phyloP scores from a whole-genome alignment of 2,329 filamentous ascomycete species.

The Diaporthe vexans region DNA sequence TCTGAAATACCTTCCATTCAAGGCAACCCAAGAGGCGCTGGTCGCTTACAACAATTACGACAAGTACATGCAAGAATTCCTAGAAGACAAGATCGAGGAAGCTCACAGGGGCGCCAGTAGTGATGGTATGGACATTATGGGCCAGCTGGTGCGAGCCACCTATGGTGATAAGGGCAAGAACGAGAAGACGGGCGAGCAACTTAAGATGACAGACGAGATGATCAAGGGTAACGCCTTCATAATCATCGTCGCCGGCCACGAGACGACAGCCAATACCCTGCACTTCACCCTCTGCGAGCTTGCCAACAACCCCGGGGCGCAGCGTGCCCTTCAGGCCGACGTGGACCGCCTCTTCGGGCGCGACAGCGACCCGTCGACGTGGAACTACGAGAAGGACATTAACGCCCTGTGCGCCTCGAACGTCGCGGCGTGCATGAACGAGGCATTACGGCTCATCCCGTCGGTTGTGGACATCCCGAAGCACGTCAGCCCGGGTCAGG shows the following conservation, averaged over 20 bases:
- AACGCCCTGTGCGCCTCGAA: constrained; percentile 77
- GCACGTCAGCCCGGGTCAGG: constrained; percentile 60
- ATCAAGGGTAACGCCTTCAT: constrained; percentile 81
- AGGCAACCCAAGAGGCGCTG: constrained; percentile 51
- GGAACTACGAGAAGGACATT: constrained; percentile 79
- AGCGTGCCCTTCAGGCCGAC: constrained; percentile 77
- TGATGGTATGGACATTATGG: constrained; percentile 67
- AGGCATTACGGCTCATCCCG: constrained; percentile 80
- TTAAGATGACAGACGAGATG: constrained; percentile 69
- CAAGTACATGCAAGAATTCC: constrained; percentile 78
- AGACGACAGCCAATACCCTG: constrained; percentile 82
- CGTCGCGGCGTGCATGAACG: constrained; percentile 82
- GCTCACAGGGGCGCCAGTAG: constrained; percentile 49
- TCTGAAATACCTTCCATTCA: constrained; percentile 55
- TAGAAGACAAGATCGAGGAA: constrained; percentile 70
- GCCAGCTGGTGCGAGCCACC: constrained; percentile 61
- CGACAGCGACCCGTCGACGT: constrained; percentile 68
- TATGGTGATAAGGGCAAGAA: constrained; percentile 49
- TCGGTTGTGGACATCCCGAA: constrained; percentile 82
- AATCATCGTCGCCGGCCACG: constrained; percentile 81
- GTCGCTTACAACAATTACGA: constrained; percentile 73
- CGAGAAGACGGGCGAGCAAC: constrained; percentile 48
- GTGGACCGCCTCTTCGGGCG: constrained; percentile 74
- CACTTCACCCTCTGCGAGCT: constrained; percentile 80
- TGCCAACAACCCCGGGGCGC: constrained; percentile 74